Evolutionary conservation across 1,139 yeast genomes (phyloP).

Genomic region (Scheffersomyces illinoinensis): DNA sequence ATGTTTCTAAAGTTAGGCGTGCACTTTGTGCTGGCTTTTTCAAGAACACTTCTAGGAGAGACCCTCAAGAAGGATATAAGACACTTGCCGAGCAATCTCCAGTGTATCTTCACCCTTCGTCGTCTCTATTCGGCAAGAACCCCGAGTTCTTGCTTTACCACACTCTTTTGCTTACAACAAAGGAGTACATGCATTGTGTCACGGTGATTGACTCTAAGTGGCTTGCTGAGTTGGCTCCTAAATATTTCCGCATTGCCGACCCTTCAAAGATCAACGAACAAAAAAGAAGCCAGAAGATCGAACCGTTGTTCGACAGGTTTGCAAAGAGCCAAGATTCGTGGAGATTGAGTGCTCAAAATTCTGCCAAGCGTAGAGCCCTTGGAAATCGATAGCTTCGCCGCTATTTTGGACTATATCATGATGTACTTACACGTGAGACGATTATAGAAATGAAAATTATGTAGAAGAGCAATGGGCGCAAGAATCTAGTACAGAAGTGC

Average conservation of each 20-base stretch:
- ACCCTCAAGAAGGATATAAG: conserved; percentile 66
- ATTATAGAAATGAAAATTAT: background rate
- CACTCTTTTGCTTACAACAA: conserved; percentile 74
- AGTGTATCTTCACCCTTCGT: conserved; percentile 87
- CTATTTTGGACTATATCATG: background rate
- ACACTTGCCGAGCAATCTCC: conserved; percentile 77
- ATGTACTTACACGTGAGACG: background rate
- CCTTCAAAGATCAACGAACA: conserved; percentile 30
- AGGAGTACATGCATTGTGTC: conserved; percentile 90
- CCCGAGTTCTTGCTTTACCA: conserved; percentile 85
- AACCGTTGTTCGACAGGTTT: conserved; percentile 60
- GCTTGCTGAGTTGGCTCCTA: conserved; percentile 85
- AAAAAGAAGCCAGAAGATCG: conserved; percentile 34
- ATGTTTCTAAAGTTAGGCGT: conserved; percentile 62
- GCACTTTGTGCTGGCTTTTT: conserved; percentile 88
- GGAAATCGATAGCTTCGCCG: conserved; percentile 12
- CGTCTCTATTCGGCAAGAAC: conserved; percentile 70
- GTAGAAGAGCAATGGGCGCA: background rate
- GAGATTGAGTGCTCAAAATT: conserved; percentile 42
- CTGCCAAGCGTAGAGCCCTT: conserved; percentile 32
- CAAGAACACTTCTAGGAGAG: conserved; percentile 79
- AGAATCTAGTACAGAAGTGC: too few relatives aligned
- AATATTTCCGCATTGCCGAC: conserved; percentile 70
- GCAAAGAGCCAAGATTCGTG: conserved; percentile 48
- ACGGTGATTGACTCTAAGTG: conserved; percentile 82